Evolutionary conservation across 139 green algal genomes (phyloP).

Genomic region (Gonium pectorale): DNA sequence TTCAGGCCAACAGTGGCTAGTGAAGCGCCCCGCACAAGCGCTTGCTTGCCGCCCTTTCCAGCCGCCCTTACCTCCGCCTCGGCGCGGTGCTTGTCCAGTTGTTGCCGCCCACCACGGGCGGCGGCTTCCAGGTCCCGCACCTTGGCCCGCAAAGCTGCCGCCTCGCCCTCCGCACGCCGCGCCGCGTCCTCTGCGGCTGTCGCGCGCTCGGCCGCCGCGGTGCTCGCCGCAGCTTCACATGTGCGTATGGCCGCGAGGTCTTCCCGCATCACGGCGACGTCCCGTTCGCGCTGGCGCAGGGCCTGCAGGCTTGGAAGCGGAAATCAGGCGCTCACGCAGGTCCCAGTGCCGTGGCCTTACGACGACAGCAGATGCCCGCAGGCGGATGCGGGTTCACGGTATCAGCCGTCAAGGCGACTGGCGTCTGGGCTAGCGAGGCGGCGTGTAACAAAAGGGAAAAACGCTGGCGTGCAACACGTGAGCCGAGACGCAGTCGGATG

Average conservation of each 20-base stretch:
- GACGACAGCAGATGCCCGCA: too few species aligned
- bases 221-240: background rate
- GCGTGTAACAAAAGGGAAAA: too few species aligned
- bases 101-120: background rate
- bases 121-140: slow-evolving; percentile 14
- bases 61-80: slow-evolving; percentile 3
- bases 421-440: too few species aligned
- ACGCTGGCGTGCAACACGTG: too few species aligned
- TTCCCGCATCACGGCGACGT: slow-evolving; percentile 26
- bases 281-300: slow-evolving; percentile 29
- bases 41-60: background rate
- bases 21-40: too few species aligned
- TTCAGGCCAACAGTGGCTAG: too few species aligned
- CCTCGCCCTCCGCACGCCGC: slow-evolving; percentile 33
- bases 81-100: slow-evolving; percentile 18
- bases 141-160: slow-evolving; percentile 8
- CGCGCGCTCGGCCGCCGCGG: background rate
- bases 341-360: too few species aligned
- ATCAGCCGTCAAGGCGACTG: too few species aligned
- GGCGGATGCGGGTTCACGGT: too few species aligned
- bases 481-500: too few species aligned
- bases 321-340: too few species aligned
- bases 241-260: slow-evolving; percentile 27
- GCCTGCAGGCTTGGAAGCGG: background rate
- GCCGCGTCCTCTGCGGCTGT: slow-evolving; percentile 10